These are phyloP conservation scores for Globisporangium alternatum DNA, from an alignment of 352 stramenopile genomes.

Conservation along the genomic window DNA sequence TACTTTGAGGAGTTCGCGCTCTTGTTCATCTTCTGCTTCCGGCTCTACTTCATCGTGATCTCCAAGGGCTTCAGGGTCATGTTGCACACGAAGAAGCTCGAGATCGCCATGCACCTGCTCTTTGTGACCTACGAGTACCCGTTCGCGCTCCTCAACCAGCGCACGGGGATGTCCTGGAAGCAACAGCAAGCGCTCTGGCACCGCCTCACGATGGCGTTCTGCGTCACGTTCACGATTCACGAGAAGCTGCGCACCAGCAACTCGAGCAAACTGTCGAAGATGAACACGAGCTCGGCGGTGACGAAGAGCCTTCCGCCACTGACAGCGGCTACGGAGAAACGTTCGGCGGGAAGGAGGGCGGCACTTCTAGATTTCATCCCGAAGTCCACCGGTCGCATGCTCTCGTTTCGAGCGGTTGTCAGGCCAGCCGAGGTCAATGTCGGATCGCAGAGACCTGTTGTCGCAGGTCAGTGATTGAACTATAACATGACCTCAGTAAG, in stretches of 20 bases:
- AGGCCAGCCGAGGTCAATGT: too few species aligned
- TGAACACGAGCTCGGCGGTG: neutral
- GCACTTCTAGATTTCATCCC: too few species aligned
- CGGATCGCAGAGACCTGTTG: too few species aligned
- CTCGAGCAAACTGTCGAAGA: neutral
- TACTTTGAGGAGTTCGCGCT: conserved; percentile 26
- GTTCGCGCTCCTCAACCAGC: conserved; percentile 18
- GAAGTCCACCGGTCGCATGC: too few species aligned
- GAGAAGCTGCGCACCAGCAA: conserved; percentile 2
- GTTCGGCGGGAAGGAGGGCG: too few species aligned
- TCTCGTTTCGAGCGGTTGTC: too few species aligned
- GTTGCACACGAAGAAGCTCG: conserved; percentile 11
- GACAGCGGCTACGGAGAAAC: too few species aligned
- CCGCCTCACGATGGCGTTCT: conserved; percentile 28
- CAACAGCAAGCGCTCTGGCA: conserved; percentile 37
- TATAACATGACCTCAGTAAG: too few species aligned
- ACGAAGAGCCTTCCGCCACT: neutral
- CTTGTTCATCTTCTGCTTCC: conserved; percentile 35
- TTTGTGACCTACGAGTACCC: conserved; percentile 35
- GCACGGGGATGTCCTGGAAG: conserved; percentile 35
- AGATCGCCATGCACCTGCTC: conserved; percentile 26
- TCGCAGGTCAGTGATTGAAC: too few species aligned
- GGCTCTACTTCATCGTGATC: conserved; percentile 29
- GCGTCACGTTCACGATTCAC: conserved; percentile 21
- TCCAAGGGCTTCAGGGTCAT: conserved; percentile 10